Base-by-base conservation (phyloP, 129 eudicot species). In the Heracleum sosnowskyi region DNA sequence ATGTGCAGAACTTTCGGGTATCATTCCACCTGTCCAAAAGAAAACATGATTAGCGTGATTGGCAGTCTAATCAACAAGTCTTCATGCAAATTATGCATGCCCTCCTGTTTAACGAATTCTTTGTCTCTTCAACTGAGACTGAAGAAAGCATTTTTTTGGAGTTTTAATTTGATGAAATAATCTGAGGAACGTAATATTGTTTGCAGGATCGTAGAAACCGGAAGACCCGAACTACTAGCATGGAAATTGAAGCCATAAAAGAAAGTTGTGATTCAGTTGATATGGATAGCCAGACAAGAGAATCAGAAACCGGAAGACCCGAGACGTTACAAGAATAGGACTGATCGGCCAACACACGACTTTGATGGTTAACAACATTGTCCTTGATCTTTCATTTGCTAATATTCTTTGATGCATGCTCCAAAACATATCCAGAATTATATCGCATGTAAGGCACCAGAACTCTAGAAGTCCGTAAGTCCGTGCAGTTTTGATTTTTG, bases 131-230 rank as follows among this genome's bases (percentile, higher is more conserved):
- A 47, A 15, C 55, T 47, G 55, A 47, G 55, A 47, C 55, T 7
- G 7, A 49, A 18, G 22, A 4, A 49, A 44, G 47, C 57, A 49
- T 49, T 17, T 49, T 49, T 13, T 47, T 49, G 57, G n/a, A 49
- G n/a, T 49, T 73, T 36, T 76, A n/a, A 40, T n/a, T 15, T 71
- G 40, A 33, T 33, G 39, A 66, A 66, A 18, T 29, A 33, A 28
- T 64, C 68, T 75, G 60, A 60, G 40, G 13, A 22, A 41, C 24
- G 42, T 42, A 34, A 51, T 7, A 15, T 4, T 47, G 34, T 77
- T 45, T 74, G 75, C 92, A 93, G 98, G 98, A 93, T 62, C 90
- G 98, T 33, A 89, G 94, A 85, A 89, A 84, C 79, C 77, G 89
- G 85, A 93, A 83, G 84, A 90, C 90, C 84, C 90, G 92, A 39